Evolutionary conservation across 371 early-diverging fungal species (phyloP).

Genomic region (Chytridium lagenaria): DNA sequence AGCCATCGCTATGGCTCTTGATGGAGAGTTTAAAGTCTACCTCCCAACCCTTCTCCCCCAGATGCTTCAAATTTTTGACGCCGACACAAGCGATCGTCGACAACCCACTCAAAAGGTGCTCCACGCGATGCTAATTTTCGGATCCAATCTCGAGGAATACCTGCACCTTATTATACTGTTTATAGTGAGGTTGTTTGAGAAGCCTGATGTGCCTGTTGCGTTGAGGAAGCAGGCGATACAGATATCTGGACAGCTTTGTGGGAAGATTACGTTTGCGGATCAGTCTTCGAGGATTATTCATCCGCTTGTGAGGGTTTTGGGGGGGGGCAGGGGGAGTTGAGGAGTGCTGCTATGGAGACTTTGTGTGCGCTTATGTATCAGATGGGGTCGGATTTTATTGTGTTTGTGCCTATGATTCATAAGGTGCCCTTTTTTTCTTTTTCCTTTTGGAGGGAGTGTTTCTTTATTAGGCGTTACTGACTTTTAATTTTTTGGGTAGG

Average conservation of each 20-base stretch:
- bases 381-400: slow-evolving; percentile 84
- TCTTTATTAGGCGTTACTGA: neutral
- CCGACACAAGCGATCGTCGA: slow-evolving; percentile 73
- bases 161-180: slow-evolving; percentile 91
- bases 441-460: slow-evolving; percentile 1
- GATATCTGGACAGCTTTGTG: slow-evolving; percentile 80
- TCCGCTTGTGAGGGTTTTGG: slow-evolving; percentile 80
- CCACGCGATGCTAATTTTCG: slow-evolving; percentile 85
- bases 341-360: slow-evolving; percentile 78
- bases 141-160: slow-evolving; percentile 91
- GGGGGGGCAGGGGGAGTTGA: slow-evolving; percentile 60
- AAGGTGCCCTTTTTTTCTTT: no score
- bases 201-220: slow-evolving; percentile 65
- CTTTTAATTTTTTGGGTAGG: no score
- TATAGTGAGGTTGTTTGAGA: slow-evolving; percentile 83
- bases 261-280: slow-evolving; percentile 84
- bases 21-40: slow-evolving; percentile 87
- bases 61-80: slow-evolving; percentile 72
- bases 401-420: slow-evolving; percentile 88
- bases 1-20: slow-evolving; percentile 83
- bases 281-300: slow-evolving; percentile 92
- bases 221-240: slow-evolving; percentile 79
- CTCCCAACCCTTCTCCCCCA: slow-evolving; percentile 83
- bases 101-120: slow-evolving; percentile 79
- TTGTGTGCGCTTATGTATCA: slow-evolving; percentile 86